A percentile compares a stretch with the other conserved stretches of the same genome.
Evolutionary conservation across 805 yeast genomes (phyloP).

Genomic region (Allodekkera sacchari): DNA sequence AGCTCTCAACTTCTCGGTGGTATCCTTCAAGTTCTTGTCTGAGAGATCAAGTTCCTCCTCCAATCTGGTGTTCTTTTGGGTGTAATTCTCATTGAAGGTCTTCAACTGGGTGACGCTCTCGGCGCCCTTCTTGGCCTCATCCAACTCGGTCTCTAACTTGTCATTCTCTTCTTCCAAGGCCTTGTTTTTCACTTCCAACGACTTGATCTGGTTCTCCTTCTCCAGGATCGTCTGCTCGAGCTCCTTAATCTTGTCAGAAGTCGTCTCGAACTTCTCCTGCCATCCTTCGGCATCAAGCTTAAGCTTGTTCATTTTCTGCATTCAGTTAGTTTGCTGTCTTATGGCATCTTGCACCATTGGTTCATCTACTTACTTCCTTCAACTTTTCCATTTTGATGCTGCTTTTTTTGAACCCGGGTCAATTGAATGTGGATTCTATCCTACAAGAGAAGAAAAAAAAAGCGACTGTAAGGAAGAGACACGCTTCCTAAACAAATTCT

Average conservation of each 20-base stretch:
- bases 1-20: constrained; percentile 89
- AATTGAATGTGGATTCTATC: too few species aligned
- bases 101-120: constrained; percentile 87
- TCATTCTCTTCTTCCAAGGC: constrained; percentile 76
- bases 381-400: constrained; percentile 35
- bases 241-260: constrained; percentile 69
- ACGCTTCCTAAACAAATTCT: too few species aligned
- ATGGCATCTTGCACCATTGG: too few species aligned
- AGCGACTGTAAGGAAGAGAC: too few species aligned
- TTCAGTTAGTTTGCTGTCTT: too few species aligned
- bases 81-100: constrained; percentile 81
- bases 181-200: constrained; percentile 87
- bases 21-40: constrained; percentile 84
- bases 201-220: constrained; percentile 91
- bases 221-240: constrained; percentile 88
- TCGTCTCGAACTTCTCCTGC: constrained; percentile 94
- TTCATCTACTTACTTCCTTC: constrained; percentile 34
- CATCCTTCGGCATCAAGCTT: constrained; percentile 94
- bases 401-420: background rate
- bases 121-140: constrained; percentile 75
- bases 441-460: too few species aligned
- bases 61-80: constrained; percentile 80
- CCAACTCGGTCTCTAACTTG: constrained; percentile 55
- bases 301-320: constrained; percentile 75
- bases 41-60: constrained; percentile 89